Base-by-base conservation (phyloP, 345 rosid genomes). In the Aegle marmelos region DNA sequence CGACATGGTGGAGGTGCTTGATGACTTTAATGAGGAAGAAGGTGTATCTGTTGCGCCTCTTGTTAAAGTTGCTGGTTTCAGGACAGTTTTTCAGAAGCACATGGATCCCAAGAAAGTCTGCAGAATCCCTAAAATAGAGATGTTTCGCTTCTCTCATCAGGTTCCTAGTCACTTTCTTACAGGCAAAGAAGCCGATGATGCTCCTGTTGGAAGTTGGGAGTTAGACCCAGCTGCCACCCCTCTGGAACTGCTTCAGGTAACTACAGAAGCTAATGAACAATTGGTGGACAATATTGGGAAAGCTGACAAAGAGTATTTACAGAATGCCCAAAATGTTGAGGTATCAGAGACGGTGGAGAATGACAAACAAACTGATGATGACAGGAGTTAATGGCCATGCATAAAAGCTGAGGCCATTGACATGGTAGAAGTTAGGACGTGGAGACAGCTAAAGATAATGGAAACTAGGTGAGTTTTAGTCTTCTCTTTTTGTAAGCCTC, bases 221-320 rank as follows among this genome's bases (percentile, higher is more conserved):
- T 86, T 97, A 72, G 99, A 97, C 88, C 98, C 99, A 0, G 98
- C 98, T 45, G 98, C 99, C 76, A 89, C 88, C 8, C 92, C 97
- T 13, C 41, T 82, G 62, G 99, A 90, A 19, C 91, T 93, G 31
- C 89, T 86, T 71, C 82, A 90, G 81, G 84, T 82, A 37, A 75
- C 70, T 58, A 21, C 63, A 37, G 87, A 83, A 73, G 82, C 77
- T 37, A 70, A 73, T 31, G 79, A 76, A 36, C 72, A 54, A 53
- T 33, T 5, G 57, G 77, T 62, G 24, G 86, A 79, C 67, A 63
- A 79, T 45, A 74, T 37, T 67, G 39, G 33, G n/a, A 76, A 80
- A 72, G 27, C 39, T 25, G 63, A 27, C 27, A 80, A 81, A 28
- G 76, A 75, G 59, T 31, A 4, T 22, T 28, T 48, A 50, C 50